Percentiles rank a stretch among this genome's conserved stretches.
These are phyloP conservation scores for Mycena epipterygia DNA, from an alignment of 768 basidiomycete genomes.

Conservation along the genomic window DNA sequence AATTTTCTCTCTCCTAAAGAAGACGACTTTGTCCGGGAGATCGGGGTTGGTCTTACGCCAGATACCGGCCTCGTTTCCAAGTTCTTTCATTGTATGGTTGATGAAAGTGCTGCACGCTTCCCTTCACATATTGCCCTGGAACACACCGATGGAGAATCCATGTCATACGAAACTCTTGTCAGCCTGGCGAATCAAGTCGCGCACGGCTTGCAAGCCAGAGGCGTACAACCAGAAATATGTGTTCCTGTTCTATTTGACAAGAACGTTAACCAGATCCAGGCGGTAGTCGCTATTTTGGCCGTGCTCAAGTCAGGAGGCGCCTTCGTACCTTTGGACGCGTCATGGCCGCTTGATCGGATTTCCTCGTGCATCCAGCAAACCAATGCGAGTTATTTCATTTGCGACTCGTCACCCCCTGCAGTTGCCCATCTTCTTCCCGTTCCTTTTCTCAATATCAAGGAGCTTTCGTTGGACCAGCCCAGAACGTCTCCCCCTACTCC, in stretches of 20 bases:
- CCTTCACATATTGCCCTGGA: slow-evolving; percentile 5
- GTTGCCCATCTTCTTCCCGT: neutral
- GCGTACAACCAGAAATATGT: neutral
- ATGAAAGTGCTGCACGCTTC: neutral
- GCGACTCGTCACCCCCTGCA: neutral
- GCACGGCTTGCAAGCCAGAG: slow-evolving; percentile 2
- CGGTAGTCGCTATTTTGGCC: slow-evolving; percentile 1
- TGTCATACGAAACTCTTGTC: slow-evolving; percentile 7
- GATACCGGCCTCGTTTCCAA: neutral
- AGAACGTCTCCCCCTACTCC: neutral
- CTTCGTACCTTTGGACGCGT: slow-evolving; percentile 3
- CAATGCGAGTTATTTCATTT: neutral
- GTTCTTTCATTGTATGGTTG: slow-evolving; percentile 14
- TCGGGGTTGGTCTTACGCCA: neutral
- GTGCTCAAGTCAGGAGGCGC: slow-evolving; percentile 7
- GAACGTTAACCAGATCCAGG: neutral
- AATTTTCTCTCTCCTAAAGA: slow-evolving; percentile 7
- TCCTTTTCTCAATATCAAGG: neutral
- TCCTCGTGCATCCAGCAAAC: slow-evolving; percentile 12
- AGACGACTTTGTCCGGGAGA: neutral
- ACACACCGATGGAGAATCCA: neutral
- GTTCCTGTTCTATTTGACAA: slow-evolving; percentile 9
- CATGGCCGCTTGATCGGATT: slow-evolving; percentile 13
- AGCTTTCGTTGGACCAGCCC: neutral
- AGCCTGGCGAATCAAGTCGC: slow-evolving; percentile 12